phyloP scores from a whole-genome alignment of 257 asterid genomes.

The Solanum boliviense region DNA sequence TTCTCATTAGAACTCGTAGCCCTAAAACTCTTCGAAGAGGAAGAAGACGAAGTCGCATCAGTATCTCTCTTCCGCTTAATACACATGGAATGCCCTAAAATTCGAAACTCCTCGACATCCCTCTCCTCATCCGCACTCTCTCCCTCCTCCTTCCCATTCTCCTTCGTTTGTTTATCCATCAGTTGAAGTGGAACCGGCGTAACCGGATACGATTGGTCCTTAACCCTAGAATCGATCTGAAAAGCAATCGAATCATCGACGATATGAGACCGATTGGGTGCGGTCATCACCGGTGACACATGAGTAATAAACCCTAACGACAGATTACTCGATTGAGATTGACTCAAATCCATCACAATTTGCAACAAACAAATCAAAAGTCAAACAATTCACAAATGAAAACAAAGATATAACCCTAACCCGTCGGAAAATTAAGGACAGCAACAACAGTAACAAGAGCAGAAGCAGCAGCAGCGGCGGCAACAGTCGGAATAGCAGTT shows the following conservation, averaged over 20 bases:
- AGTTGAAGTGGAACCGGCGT: slow-evolving; percentile 57
- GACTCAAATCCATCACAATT: slow-evolving; percentile 51
- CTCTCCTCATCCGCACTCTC: slow-evolving; percentile 32
- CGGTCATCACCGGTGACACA: slow-evolving; percentile 16
- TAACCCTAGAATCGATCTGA: slow-evolving; percentile 48
- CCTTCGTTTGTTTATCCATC: slow-evolving; percentile 52
- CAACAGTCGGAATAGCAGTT: not conserved
- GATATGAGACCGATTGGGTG: slow-evolving; percentile 21
- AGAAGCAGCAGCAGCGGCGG: slow-evolving; percentile 10
- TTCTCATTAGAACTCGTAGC: slow-evolving; percentile 5
- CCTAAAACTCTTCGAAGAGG: slow-evolving; percentile 23
- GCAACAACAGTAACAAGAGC: slow-evolving; percentile 14
- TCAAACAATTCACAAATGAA: not conserved
- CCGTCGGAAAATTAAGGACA: not conserved
- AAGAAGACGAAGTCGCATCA: slow-evolving; percentile 35
- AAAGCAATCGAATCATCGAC: slow-evolving; percentile 45
- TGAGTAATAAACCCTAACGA: slow-evolving; percentile 64
- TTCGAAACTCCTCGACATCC: slow-evolving; percentile 43
- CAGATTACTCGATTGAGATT: slow-evolving; percentile 31
- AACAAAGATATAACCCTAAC: not conserved
- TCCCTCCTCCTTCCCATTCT: slow-evolving; percentile 2
- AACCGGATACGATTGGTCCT: slow-evolving; percentile 23
- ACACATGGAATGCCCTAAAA: slow-evolving; percentile 63
- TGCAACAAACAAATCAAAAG: not conserved
- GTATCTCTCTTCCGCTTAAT: slow-evolving; percentile 51